phyloP scores from a whole-genome alignment of 768 basidiomycete genomes.

The Amanita brunnescens region DNA sequence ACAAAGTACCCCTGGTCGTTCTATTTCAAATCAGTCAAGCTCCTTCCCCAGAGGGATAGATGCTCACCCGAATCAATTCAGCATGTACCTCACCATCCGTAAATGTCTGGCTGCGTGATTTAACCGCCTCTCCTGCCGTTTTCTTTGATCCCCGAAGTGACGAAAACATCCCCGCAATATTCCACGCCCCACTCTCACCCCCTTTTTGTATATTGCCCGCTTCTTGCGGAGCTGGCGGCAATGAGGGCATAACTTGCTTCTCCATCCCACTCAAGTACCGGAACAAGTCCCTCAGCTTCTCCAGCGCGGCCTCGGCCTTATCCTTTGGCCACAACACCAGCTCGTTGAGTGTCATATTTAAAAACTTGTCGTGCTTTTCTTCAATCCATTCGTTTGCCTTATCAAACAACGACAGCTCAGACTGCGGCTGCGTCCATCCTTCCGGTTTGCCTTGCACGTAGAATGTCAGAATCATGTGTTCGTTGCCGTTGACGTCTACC shows the following conservation, averaged over 20 bases:
- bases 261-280: conserved; percentile 66
- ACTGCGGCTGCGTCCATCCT: conserved; percentile 22
- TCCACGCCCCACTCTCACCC: conserved; percentile 37
- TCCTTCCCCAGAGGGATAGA: conserved; percentile 5
- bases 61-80: conserved; percentile 61
- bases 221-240: conserved; percentile 16
- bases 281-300: conserved; percentile 51
- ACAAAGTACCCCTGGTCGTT: conserved; percentile 72
- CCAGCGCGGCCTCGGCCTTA: conserved; percentile 29
- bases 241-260: conserved; percentile 21
- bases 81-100: conserved; percentile 79
- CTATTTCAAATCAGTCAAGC: conserved; percentile 25
- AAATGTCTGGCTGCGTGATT: conserved; percentile 35
- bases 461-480: conserved; percentile 81
- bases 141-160: conserved; percentile 40
- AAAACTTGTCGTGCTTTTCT: conserved; percentile 29
- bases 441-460: conserved; percentile 59
- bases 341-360: conserved; percentile 51
- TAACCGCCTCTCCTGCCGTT: conserved; percentile 20
- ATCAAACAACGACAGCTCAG: conserved; percentile 38
- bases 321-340: conserved; percentile 37
- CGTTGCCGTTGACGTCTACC: conserved; percentile 62
- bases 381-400: conserved; percentile 33
- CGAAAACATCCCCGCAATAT: conserved; percentile 60
- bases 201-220: conserved; percentile 16